Base-by-base conservation (phyloP, 1,284 basidiomycete genomes). In the Pterulicium gracile region DNA sequence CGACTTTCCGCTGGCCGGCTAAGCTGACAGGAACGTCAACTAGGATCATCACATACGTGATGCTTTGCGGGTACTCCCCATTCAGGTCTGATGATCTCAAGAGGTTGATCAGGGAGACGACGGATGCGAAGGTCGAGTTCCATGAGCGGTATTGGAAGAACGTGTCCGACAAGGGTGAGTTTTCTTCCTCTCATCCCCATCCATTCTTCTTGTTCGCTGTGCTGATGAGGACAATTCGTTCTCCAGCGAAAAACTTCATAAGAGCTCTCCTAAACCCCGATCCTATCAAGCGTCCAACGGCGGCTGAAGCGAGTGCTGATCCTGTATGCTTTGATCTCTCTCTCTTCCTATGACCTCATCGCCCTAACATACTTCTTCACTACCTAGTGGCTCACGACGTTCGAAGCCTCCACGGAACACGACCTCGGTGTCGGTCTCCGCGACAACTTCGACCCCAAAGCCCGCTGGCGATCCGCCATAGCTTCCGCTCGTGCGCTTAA, bases 101-200 rank as follows among this genome's bases (percentile, higher is more conserved):
- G 45, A 78, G 83, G 48, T 72, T 97, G 44, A 73, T 88, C 43
- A 74, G 78, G 24, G 92, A 97, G 61, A 94, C 90, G 14, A 84
- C 79, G 1, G 74, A 77, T 24, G 92, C 84, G 1, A 83, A 81
- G 55, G 76, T 98, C 45, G 82, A 87, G 54, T 98, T 98, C 61
- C 90, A 95, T 56, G 88, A 94, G 20, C 76, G 82, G 27, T 98
- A 94, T 56, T 98, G 95, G 95, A 79, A 81, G 60, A 94, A 95
- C 52, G 79, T 96, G 23, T 88, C 83, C 2, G 56, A 66, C 2
- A 74, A 81, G 62, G 87, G 87, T 85, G 39, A 2, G 57, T 53
- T 22, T 3, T 13, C 17, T 4, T 17, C 21, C n/a, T n/a, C n/a
- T n/a, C n/a, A n/a, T n/a, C n/a, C n/a, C n/a, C n/a, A n/a, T 7